Evolutionary conservation across 2,329 filamentous ascomycete species (phyloP).

Genomic region (Akanthomyces muscarius): DNA sequence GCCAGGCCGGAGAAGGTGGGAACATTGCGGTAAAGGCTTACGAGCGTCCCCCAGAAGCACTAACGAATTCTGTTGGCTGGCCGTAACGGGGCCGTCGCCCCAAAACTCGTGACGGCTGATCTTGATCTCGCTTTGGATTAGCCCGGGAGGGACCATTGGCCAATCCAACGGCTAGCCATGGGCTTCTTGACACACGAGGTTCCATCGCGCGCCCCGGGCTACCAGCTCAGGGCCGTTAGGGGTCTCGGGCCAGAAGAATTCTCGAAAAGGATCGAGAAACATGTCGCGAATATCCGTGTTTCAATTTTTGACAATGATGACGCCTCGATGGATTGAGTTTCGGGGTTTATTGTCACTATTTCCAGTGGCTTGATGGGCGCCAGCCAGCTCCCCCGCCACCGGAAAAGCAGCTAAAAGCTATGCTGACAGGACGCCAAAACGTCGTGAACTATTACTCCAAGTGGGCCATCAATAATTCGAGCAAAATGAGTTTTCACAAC

Average conservation of each 20-base stretch:
- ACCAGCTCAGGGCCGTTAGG: not conserved
- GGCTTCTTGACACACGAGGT: not conserved
- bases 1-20: not conserved
- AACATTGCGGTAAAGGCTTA: not conserved
- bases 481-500: not conserved
- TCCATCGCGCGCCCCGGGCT: not conserved
- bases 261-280: not conserved
- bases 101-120: constrained; percentile 12
- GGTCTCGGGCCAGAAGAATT: not conserved
- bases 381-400: not conserved
- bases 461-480: not conserved
- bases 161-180: not conserved
- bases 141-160: not conserved
- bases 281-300: not conserved
- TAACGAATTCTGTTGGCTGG: not conserved
- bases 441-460: not conserved
- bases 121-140: constrained; percentile 16
- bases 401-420: not conserved
- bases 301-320: not conserved
- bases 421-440: not conserved
- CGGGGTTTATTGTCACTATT: constrained; percentile 5
- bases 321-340: not conserved
- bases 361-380: constrained; percentile 14
- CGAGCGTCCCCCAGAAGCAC: not conserved
- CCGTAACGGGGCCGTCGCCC: not conserved